These are phyloP conservation scores for Boletus tomentosulus DNA, from an alignment of 768 basidiomycete species.

Conservation along the genomic window DNA sequence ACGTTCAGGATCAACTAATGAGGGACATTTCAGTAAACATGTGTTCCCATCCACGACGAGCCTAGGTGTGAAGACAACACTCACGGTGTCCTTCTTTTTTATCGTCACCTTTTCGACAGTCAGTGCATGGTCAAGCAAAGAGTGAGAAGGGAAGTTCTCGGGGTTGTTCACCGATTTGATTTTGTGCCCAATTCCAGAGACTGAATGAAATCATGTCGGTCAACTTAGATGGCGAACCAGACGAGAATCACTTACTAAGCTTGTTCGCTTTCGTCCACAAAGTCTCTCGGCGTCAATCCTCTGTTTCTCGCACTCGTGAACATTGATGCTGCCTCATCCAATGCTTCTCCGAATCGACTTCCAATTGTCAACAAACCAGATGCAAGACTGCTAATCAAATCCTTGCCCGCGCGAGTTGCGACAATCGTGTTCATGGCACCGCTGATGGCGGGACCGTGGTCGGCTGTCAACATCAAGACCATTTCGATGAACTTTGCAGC, in stretches of 20 bases:
- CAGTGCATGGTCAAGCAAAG: conserved; percentile 88
- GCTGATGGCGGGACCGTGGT: conserved; percentile 97
- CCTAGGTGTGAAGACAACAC: not conserved
- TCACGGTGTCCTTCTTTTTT: conserved; percentile 91
- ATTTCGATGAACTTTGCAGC: conserved; percentile 99
- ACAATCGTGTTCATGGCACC: conserved; percentile 99
- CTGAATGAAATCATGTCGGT: conserved; percentile 32
- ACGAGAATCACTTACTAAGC: conserved; percentile 58
- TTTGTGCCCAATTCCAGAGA: conserved; percentile 99
- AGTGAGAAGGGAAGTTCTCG: conserved; percentile 94
- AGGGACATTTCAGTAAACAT: not conserved
- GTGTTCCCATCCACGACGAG: not conserved
- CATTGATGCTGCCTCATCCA: conserved; percentile 96
- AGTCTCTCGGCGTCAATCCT: conserved; percentile 95
- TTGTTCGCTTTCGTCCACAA: conserved; percentile 93
- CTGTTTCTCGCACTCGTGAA: conserved; percentile 90
- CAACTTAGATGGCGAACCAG: conserved; percentile 1
- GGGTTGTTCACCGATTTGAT: conserved; percentile 99
- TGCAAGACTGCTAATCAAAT: conserved; percentile 92
- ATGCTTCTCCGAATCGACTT: conserved; percentile 96
- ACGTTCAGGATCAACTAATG: conserved; percentile 88
- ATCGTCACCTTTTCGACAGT: conserved; percentile 98
- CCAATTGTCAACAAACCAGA: conserved; percentile 98
- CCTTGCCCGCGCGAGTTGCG: conserved; percentile 98
- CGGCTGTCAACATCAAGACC: conserved; percentile 98